These are phyloP conservation scores for Hymenoscyphus fructigenus DNA, from an alignment of 2,329 filamentous ascomycete species.

Conservation along the genomic window DNA sequence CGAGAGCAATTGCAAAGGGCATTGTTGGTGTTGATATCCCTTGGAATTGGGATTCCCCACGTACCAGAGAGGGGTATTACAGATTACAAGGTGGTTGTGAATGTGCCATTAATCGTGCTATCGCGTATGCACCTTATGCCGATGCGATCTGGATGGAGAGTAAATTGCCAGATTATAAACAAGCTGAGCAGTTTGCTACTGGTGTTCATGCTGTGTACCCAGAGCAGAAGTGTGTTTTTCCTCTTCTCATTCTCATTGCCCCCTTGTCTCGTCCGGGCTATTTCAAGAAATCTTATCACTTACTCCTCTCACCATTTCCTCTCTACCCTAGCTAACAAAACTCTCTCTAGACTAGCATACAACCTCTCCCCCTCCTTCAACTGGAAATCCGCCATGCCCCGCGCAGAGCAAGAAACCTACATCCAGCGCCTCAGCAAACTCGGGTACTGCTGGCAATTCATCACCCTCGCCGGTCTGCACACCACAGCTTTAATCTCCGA, in stretches of 20 bases:
- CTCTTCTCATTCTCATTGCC: constrained; percentile 3
- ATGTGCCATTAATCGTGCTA: constrained; percentile 84
- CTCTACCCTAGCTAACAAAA: constrained; percentile 4
- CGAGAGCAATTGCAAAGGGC: constrained; percentile 73
- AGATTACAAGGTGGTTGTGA: constrained; percentile 87
- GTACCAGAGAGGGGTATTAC: constrained; percentile 95
- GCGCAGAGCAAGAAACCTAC: constrained; percentile 93
- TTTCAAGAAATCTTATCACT: constrained; percentile 20
- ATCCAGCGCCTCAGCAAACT: constrained; percentile 82
- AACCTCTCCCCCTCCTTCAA: constrained; percentile 99
- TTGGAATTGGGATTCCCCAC: constrained; percentile 94
- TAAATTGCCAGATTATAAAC: constrained; percentile 87
- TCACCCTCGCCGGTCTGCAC: constrained; percentile 96
- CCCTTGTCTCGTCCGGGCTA: neutral
- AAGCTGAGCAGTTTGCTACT: constrained; percentile 89
- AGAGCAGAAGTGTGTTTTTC: constrained; percentile 78
- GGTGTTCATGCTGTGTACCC: constrained; percentile 94
- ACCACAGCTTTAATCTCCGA: constrained; percentile 91
- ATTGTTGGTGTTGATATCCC: constrained; percentile 78
- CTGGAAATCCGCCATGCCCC: constrained; percentile 96
- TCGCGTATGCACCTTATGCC: constrained; percentile 89
- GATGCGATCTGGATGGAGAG: constrained; percentile 99
- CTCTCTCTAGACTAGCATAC: constrained; percentile 72
- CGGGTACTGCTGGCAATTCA: constrained; percentile 99
- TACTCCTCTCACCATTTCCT: neutral